phyloP scores from a whole-genome alignment of 306 rosid genomes.

The Vachellia collinsii region DNA sequence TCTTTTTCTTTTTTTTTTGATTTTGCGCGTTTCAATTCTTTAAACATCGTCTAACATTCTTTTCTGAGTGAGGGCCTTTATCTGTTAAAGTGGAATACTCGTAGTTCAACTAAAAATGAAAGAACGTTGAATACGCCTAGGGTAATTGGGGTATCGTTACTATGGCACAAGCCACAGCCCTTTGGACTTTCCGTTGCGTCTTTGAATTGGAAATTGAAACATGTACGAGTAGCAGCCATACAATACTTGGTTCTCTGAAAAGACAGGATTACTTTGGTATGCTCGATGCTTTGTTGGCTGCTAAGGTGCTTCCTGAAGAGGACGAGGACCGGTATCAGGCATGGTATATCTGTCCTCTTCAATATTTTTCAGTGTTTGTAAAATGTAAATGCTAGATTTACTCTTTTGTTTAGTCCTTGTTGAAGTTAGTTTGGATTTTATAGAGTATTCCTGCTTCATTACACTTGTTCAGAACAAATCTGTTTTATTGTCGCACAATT shows the following conservation, averaged over 20 bases:
- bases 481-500: background rate
- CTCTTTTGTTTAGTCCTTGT: constrained; percentile 33
- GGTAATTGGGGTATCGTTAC: constrained; percentile 2
- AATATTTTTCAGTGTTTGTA: background rate
- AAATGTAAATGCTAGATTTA: background rate
- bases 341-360: constrained; percentile 10
- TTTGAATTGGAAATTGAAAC: constrained; percentile 4
- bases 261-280: constrained; percentile 94
- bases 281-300: constrained; percentile 97
- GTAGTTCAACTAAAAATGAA: background rate
- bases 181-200: constrained; percentile 2
- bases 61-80: constrained; percentile 10
- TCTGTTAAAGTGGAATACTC: background rate
- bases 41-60: background rate
- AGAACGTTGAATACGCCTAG: background rate
- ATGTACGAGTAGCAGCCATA: background rate
- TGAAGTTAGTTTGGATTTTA: constrained; percentile 36
- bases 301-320: constrained; percentile 98
- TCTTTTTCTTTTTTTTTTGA: too few relatives aligned
- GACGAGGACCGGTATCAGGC: constrained; percentile 81
- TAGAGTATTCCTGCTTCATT: constrained; percentile 2
- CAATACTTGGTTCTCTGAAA: constrained; percentile 37
- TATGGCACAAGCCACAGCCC: background rate
- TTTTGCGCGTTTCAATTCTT: constrained; percentile 1
- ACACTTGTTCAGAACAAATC: background rate